phyloP scores from a whole-genome alignment of 2,329 filamentous ascomycete genomes.

The Alternaria triticina region DNA sequence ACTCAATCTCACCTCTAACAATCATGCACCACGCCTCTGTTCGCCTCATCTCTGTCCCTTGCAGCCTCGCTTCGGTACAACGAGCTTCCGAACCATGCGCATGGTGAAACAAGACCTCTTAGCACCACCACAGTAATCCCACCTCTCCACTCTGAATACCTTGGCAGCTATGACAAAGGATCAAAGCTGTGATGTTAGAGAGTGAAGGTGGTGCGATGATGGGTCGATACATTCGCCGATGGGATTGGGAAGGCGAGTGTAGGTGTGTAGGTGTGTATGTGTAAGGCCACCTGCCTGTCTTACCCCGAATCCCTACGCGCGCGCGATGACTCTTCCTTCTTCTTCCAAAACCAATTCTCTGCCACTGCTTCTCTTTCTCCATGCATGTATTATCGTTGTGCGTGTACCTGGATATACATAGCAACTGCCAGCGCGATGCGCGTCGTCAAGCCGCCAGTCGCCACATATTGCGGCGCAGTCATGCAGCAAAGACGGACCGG shows the following conservation, averaged over 20 bases:
- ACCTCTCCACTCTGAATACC: background rate
- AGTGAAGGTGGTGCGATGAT: background rate
- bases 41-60: background rate
- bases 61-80: background rate
- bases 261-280: background rate
- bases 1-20: background rate
- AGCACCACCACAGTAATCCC: background rate
- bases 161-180: background rate
- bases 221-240: background rate
- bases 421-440: background rate
- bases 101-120: background rate
- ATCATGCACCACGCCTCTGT: background rate
- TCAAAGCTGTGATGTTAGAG: background rate
- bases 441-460: background rate
- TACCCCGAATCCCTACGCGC: background rate
- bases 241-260: background rate
- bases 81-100: background rate
- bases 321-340: background rate
- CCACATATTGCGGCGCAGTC: conserved; percentile 6
- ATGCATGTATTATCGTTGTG: background rate
- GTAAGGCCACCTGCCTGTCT: background rate
- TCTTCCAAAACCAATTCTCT: background rate
- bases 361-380: background rate
- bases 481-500: background rate
- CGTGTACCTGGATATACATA: background rate